A percentile compares a stretch with the other conserved stretches of the same genome.
Evolutionary conservation across 495 filamentous ascomycete species (phyloP).

Genomic region (Aspergillus saccharolyticus): DNA sequence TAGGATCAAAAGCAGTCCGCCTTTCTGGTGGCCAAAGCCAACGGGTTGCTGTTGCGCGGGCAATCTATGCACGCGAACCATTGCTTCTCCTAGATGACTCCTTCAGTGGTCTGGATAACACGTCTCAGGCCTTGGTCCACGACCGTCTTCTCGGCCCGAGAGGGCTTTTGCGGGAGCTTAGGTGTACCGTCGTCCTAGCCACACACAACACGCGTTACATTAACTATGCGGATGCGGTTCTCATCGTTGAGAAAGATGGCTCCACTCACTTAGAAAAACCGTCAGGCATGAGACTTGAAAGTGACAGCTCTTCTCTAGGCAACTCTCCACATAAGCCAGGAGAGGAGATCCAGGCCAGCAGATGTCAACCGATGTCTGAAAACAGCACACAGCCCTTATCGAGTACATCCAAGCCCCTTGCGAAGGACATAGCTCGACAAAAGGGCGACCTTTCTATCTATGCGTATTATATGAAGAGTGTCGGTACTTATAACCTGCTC

Average conservation of each 20-base stretch:
- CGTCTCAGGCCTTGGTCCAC: not conserved
- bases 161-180: not conserved
- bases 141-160: not conserved
- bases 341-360: not conserved
- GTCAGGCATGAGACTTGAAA: no score
- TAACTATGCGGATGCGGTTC: not conserved
- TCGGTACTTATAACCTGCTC: not conserved
- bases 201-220: not conserved
- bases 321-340: no score
- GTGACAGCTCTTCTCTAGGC: no score
- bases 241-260: not conserved
- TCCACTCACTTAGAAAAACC: not conserved
- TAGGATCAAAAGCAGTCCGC: slow-evolving; percentile 60
- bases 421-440: not conserved
- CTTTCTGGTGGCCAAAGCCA: slow-evolving; percentile 67
- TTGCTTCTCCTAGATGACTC: slow-evolving; percentile 55
- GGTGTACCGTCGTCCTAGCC: not conserved
- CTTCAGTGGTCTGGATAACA: slow-evolving; percentile 53
- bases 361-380: not conserved
- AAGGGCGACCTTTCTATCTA: not conserved
- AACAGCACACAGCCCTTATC: not conserved
- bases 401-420: not conserved
- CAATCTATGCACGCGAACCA: slow-evolving; percentile 52
- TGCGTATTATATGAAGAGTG: not conserved
- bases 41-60: slow-evolving; percentile 55